Conservation (phyloP, 352 stramenopile genomes). For the Aphanomyces euteiches region DNA sequence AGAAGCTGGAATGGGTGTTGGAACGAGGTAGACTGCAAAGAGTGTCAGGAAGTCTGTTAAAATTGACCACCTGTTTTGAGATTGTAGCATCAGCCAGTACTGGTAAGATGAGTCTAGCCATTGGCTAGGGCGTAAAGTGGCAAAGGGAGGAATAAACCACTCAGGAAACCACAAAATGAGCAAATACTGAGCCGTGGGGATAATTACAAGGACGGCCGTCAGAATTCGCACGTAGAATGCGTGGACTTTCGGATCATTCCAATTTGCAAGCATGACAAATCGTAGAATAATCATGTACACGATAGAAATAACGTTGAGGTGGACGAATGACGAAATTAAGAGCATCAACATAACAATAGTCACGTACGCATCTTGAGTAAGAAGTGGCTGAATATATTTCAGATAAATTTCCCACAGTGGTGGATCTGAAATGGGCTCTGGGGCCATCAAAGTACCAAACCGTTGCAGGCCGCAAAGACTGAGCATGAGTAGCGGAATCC, state of each 20-base stretch:
- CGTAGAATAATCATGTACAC: slow-evolving; percentile 79
- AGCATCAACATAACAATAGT: slow-evolving; percentile 74
- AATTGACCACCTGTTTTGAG: slow-evolving; percentile 75
- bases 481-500: slow-evolving; percentile 16
- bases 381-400: not conserved
- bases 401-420: not conserved
- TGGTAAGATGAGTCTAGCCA: slow-evolving; percentile 40
- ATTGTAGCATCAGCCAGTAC: slow-evolving; percentile 58
- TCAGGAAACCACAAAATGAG: slow-evolving; percentile 44
- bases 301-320: slow-evolving; percentile 70
- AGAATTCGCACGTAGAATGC: slow-evolving; percentile 50
- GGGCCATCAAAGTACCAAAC: not conserved
- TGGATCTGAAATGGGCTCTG: not conserved
- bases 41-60: slow-evolving; percentile 72
- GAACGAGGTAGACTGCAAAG: slow-evolving; percentile 64
- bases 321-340: slow-evolving; percentile 73
- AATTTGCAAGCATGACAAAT: slow-evolving; percentile 66
- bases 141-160: not conserved
- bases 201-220: slow-evolving; percentile 48
- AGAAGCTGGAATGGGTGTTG: slow-evolving; percentile 41
- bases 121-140: not conserved
- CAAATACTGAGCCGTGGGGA: slow-evolving; percentile 70
- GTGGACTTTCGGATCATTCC: slow-evolving; percentile 46
- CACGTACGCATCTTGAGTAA: slow-evolving; percentile 56
- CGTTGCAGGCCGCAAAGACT: slow-evolving; percentile 17